A percentile compares a stretch with the other conserved stretches of the same genome.
These are phyloP conservation scores for Xylaria sp. DNA, from an alignment of 2,329 filamentous ascomycete genomes.

Conservation along the genomic window DNA sequence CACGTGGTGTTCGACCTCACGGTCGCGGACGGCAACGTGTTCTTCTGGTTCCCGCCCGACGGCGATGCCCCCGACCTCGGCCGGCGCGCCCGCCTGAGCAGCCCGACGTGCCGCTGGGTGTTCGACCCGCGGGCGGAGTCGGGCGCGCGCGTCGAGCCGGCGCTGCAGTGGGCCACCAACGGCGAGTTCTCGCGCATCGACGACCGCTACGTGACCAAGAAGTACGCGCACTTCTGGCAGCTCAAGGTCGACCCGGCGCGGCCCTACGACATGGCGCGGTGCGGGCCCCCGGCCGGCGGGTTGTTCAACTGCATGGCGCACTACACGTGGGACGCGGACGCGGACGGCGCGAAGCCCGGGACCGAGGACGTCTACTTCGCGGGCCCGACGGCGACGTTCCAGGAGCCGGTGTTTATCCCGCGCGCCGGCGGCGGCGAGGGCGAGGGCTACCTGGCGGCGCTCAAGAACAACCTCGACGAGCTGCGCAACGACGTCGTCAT, in stretches of 20 bases:
- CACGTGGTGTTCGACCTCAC: slow-evolving; percentile 49
- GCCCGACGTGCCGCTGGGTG: slow-evolving; percentile 45
- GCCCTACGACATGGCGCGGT: slow-evolving; percentile 49
- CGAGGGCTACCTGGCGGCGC: slow-evolving; percentile 53
- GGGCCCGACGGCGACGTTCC: slow-evolving; percentile 50
- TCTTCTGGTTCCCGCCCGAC: slow-evolving; percentile 49
- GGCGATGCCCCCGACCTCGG: slow-evolving; percentile 30
- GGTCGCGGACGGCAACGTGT: slow-evolving; percentile 48
- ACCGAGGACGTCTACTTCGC: slow-evolving; percentile 47
- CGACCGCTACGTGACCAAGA: slow-evolving; percentile 48
- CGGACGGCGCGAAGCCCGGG: slow-evolving; percentile 33
- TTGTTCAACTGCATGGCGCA: slow-evolving; percentile 53
- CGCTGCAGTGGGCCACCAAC: slow-evolving; percentile 44
- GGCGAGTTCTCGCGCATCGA: slow-evolving; percentile 55
- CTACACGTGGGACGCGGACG: slow-evolving; percentile 42
- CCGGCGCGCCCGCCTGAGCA: slow-evolving; percentile 40
- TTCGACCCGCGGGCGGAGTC: slow-evolving; percentile 42
- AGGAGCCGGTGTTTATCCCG: slow-evolving; percentile 58
- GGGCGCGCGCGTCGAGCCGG: slow-evolving; percentile 42
- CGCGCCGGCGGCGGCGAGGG: slow-evolving; percentile 46
- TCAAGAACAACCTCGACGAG: slow-evolving; percentile 49
- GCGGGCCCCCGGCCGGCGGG: slow-evolving; percentile 46
- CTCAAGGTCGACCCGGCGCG: slow-evolving; percentile 39
- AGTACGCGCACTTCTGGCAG: slow-evolving; percentile 52
- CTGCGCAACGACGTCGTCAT: slow-evolving; percentile 48